Conservation (phyloP, 1,284 basidiomycete species). For the Papiliotrema nemorosa region DNA sequence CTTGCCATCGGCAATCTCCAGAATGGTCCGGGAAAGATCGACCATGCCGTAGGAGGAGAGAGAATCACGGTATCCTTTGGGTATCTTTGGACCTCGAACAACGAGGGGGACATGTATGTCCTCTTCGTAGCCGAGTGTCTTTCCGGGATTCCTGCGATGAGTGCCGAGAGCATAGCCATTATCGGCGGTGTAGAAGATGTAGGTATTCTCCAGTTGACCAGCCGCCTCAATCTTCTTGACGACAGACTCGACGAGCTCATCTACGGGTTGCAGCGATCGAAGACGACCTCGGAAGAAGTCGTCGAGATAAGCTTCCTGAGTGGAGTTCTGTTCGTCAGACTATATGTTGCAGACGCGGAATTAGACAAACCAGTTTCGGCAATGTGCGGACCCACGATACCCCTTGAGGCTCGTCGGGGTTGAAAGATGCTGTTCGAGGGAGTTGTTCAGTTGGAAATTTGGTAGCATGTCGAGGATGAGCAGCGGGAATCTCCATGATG, state of each 20-base stretch:
- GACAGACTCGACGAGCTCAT: constrained; percentile 38
- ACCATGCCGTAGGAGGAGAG: constrained; percentile 29
- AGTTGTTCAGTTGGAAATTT: constrained; percentile 24
- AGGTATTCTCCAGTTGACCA: constrained; percentile 38
- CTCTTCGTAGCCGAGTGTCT: constrained; percentile 41
- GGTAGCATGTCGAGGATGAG: constrained; percentile 23
- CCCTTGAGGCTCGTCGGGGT: constrained; percentile 29
- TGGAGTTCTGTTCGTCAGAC: constrained; percentile 14
- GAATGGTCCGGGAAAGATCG: constrained; percentile 37
- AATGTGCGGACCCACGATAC: constrained; percentile 36
- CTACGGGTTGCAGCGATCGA: constrained; percentile 31
- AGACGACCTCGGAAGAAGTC: constrained; percentile 39
- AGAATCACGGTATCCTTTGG: constrained; percentile 17
- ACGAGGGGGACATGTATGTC: constrained; percentile 37
- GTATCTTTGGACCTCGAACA: constrained; percentile 30
- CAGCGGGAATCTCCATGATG: constrained; percentile 12
- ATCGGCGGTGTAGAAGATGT: constrained; percentile 39
- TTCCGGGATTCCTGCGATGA: constrained; percentile 40
- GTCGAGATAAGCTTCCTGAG: constrained; percentile 38
- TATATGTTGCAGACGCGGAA: not conserved
- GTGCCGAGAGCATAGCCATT: constrained; percentile 40
- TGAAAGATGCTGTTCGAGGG: constrained; percentile 20
- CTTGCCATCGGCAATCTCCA: constrained; percentile 36
- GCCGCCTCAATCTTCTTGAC: constrained; percentile 28
- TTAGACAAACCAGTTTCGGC: constrained; percentile 16